Evolutionary conservation across 2,329 filamentous ascomycete species (phyloP), one percentile per base, ranked within the genome.

Genomic region (Rutstroemia sp.): DNA sequence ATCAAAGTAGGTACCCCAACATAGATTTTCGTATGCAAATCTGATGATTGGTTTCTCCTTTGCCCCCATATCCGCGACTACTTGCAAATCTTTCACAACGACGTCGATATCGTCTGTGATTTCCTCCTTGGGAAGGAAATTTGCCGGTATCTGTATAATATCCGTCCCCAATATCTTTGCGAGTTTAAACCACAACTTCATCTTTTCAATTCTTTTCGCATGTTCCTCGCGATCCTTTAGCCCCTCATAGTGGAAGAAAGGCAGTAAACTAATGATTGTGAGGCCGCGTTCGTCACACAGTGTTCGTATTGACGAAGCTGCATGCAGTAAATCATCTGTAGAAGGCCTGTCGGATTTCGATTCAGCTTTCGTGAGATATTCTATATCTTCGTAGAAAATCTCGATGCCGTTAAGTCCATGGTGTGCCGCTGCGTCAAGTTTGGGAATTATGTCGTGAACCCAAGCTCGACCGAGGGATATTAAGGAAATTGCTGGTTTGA

Each of bases 161-260:
- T 90, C 81, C 2, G 87, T 91, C 10, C 75, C 73, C 0, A 92
- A 73, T 83, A 46, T 16, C 39, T 46, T 52, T 1, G 25, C 6
- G 12, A 92, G 72, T 40, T 77, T 67, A 61, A 92, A 83, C 88
- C 88, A 92, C 12, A 86, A 73, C n/a, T 78, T 74, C 39, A 92
- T 76, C 63, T 89, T 80, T 25, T 79, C 74, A 44, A 91, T 72
- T 1, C 81, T 73, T 17, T 74, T 70, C 2, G 70, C 69, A 65
- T 89, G 86, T 58, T 80, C 74, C 16, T 71, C 63, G 12, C 85
- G 76, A 70, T 91, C 82, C 4, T 82, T 55, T 0, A 91, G 76
- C 0, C 88, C 89, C 60, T 91, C 88, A 70, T 87, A 91, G 71
- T 89, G 82, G 73, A 83, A 79, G 67, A 92, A 91, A 0, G 89